Percentiles rank a stretch among this genome's conserved stretches.
These are phyloP conservation scores for Gymnopus androsaceus DNA, from an alignment of 1,284 basidiomycete species.

Conservation along the genomic window DNA sequence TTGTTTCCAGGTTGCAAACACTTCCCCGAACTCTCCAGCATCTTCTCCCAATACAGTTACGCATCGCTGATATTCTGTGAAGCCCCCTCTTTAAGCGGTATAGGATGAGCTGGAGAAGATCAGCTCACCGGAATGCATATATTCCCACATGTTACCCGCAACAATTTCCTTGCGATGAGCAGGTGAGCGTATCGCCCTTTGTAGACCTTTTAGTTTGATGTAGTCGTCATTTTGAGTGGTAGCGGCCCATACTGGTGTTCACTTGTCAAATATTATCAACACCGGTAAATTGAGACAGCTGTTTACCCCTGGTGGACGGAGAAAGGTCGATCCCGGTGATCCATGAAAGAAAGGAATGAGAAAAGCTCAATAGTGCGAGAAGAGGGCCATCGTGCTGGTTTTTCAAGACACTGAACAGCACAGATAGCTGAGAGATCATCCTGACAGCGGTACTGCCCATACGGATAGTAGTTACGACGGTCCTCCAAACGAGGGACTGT, in stretches of 20 bases:
- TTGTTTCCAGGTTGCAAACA: not conserved
- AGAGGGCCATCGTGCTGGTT: constrained; percentile 64
- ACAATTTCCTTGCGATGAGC: constrained; percentile 74
- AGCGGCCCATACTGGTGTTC: constrained; percentile 70
- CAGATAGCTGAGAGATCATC: constrained; percentile 60
- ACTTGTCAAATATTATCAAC: not conserved
- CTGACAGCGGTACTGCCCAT: constrained; percentile 53
- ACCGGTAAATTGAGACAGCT: not conserved
- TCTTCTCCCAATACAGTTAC: constrained; percentile 11
- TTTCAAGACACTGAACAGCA: constrained; percentile 61
- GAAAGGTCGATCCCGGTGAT: not conserved
- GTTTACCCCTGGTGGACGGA: not conserved
- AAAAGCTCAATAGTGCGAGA: constrained; percentile 58
- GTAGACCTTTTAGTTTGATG: constrained; percentile 65
- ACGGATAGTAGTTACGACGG: constrained; percentile 45
- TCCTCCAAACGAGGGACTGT: constrained; percentile 62
- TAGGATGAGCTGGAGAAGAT: constrained; percentile 4
- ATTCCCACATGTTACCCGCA: constrained; percentile 61
- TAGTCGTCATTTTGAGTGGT: constrained; percentile 68
- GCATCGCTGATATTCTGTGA: constrained; percentile 11
- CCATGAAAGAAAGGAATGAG: constrained; percentile 42
- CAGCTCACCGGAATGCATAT: constrained; percentile 48
- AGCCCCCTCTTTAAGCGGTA: not conserved
- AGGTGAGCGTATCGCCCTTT: constrained; percentile 51
- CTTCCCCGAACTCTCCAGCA: constrained; percentile 11